Percentiles rank a stretch among this genome's conserved stretches.
These are phyloP conservation scores for Tagetes erecta DNA, from an alignment of 129 eudicot genomes.

Conservation along the genomic window DNA sequence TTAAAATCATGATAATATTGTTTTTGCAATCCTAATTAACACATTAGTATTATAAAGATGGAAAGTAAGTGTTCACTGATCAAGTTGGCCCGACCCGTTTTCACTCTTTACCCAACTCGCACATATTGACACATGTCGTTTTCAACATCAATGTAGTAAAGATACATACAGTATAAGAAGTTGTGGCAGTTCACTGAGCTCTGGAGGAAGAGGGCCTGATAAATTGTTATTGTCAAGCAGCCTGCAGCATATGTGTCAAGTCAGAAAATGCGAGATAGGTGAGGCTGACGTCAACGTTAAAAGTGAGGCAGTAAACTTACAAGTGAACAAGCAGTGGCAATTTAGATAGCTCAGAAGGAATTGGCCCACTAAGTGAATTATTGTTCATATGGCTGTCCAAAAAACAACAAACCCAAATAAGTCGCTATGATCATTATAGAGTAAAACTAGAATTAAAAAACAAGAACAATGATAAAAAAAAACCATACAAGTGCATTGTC, in stretches of 20 bases:
- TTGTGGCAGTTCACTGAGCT: conserved; percentile 54
- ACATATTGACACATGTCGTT: neutral
- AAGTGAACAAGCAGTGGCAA: conserved; percentile 76
- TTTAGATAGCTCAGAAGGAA: conserved; percentile 74
- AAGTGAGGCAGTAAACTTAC: conserved; percentile 51
- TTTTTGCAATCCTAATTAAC: neutral
- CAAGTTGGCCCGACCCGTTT: neutral
- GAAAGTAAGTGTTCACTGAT: neutral
- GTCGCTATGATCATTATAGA: conserved; percentile 6
- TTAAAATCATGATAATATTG: neutral
- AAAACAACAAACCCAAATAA: conserved; percentile 25
- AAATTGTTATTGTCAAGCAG: conserved; percentile 89
- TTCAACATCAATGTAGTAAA: conserved; percentile 7
- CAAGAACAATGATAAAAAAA: neutral
- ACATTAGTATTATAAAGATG: neutral
- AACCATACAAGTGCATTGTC: conserved; percentile 70
- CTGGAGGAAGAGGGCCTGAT: conserved; percentile 82
- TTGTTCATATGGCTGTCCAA: conserved; percentile 94
- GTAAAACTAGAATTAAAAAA: neutral
- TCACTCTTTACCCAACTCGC: neutral
- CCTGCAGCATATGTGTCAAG: conserved; percentile 40
- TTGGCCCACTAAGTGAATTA: conserved; percentile 83
- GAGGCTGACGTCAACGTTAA: conserved; percentile 2
- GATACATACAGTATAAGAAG: conserved; percentile 72
- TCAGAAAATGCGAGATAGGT: conserved; percentile 25